phyloP scores from a whole-genome alignment of 1,284 basidiomycete species.

The Malassezia equina region DNA sequence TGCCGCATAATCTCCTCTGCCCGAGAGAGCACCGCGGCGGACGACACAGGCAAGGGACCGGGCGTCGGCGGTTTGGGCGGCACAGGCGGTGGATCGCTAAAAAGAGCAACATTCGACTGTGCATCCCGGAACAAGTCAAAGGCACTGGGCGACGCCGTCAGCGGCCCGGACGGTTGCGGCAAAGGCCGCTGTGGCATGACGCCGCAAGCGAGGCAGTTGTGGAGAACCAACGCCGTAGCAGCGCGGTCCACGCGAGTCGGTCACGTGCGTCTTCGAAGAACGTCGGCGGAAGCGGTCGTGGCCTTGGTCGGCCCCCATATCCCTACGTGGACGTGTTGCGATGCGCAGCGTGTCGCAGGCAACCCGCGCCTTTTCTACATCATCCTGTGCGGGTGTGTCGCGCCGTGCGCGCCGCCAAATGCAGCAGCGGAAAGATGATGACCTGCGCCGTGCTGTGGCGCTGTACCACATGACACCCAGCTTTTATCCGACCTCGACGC shows the following conservation, averaged over 20 bases:
- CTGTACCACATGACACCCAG: constrained; percentile 41
- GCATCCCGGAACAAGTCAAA: not conserved
- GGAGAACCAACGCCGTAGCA: not conserved
- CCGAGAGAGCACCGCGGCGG: not conserved
- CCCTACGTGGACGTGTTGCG: not conserved
- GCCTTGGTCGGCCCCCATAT: not conserved
- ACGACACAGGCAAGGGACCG: not conserved
- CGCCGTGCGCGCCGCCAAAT: constrained; percentile 3
- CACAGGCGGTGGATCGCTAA: not conserved
- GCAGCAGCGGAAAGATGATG: constrained; percentile 22
- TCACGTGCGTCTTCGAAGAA: not conserved
- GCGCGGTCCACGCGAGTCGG: not conserved
- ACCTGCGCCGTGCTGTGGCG: constrained; percentile 36
- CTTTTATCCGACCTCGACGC: constrained; percentile 28
- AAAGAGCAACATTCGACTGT: no score
- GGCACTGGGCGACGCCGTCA: constrained; percentile 5
- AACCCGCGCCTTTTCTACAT: constrained; percentile 3
- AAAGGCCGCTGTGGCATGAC: constrained; percentile 11
- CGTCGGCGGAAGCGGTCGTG: not conserved
- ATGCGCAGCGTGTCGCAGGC: not conserved
- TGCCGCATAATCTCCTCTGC: constrained; percentile 11
- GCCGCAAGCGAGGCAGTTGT: not conserved
- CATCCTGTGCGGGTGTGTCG: not conserved
- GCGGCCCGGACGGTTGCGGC: constrained; percentile 3
- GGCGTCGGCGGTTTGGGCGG: not conserved